Percentiles rank a stretch among this genome's conserved stretches.
Conservation (phyloP, 148 eudicot species). For the Chenopodium album region DNA sequence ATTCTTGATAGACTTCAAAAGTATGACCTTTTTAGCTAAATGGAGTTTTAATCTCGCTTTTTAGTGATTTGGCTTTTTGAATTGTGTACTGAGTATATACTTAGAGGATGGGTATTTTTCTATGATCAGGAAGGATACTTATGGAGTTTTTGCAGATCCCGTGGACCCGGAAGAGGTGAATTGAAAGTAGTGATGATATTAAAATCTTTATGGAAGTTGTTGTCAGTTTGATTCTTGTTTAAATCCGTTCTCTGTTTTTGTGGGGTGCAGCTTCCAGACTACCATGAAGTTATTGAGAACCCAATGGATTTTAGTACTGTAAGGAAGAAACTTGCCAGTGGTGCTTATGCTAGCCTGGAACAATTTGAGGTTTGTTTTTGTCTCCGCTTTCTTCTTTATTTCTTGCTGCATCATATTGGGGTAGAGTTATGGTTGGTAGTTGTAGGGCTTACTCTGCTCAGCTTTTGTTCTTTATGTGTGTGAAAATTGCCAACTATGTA, state of each 20-base stretch:
- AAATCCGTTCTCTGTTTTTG: conserved; percentile 20
- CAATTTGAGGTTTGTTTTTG: conserved; percentile 66
- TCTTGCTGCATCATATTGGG: not conserved
- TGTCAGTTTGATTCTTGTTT: not conserved
- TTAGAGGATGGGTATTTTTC: conserved; percentile 22
- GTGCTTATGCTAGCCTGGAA: conserved; percentile 55
- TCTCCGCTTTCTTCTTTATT: not conserved
- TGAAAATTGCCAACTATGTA: not conserved
- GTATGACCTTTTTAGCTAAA: conserved; percentile 30
- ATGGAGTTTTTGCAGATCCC: conserved; percentile 83
- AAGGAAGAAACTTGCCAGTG: conserved; percentile 59
- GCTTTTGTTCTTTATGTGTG: not conserved
- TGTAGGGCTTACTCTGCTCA: not conserved
- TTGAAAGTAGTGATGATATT: not conserved
- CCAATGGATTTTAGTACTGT: conserved; percentile 94
- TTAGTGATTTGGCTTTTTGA: conserved; percentile 17
- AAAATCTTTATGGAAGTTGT: conserved; percentile 10
- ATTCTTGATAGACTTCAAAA: conserved; percentile 56
- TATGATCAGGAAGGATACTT: conserved; percentile 75
- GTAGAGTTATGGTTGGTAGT: not conserved
- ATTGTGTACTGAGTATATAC: conserved; percentile 17
- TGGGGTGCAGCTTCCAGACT: conserved; percentile 76
- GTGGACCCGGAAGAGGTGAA: conserved; percentile 90
- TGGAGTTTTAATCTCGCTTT: not conserved
- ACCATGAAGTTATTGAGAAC: conserved; percentile 56